These are phyloP conservation scores for Lactifluus echinatus DNA, from an alignment of 768 basidiomycete species.

Conservation along the genomic window DNA sequence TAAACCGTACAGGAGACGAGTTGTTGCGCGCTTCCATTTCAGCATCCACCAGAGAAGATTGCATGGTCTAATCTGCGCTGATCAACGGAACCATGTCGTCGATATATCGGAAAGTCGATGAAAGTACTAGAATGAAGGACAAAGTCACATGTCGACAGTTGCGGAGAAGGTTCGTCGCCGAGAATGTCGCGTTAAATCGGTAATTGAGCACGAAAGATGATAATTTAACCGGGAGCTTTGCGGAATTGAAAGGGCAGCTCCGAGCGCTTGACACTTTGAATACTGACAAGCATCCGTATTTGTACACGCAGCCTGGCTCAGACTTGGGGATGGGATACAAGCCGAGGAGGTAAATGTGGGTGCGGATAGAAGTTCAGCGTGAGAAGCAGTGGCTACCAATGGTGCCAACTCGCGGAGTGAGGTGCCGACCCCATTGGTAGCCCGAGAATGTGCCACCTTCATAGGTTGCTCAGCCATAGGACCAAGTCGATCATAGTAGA, in stretches of 20 bases:
- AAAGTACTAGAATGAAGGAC: not conserved
- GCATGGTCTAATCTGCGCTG: too few species aligned
- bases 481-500: constrained; percentile 39
- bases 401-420: not conserved
- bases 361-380: not conserved
- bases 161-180: constrained; percentile 13
- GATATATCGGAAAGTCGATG: not conserved
- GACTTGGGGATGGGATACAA: not conserved
- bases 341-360: not conserved
- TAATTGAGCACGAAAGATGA: not conserved
- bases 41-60: not conserved
- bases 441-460: not conserved
- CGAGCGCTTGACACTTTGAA: not conserved
- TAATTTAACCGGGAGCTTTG: not conserved
- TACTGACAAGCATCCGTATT: not conserved
- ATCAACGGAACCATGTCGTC: too few species aligned
- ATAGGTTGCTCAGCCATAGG: constrained; percentile 1
- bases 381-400: not conserved
- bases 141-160: constrained; percentile 11
- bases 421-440: not conserved
- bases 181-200: constrained; percentile 1
- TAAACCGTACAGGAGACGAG: too few species aligned
- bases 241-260: not conserved
- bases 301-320: not conserved
- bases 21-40: not conserved